Conservation (phyloP, 306 rosid genomes). For the Betula pendula region DNA sequence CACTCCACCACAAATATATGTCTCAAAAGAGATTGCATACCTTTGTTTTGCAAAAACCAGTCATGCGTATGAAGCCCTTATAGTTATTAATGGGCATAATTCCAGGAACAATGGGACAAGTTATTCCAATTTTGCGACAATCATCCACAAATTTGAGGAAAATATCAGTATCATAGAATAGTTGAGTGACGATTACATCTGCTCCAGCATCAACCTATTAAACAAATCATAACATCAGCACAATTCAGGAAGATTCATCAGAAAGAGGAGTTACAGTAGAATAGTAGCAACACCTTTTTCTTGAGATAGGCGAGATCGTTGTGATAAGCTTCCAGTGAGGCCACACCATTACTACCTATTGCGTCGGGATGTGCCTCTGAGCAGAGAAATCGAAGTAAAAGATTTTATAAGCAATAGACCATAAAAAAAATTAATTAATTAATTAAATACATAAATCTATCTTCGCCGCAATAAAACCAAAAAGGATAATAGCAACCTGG, state of each 20-base stretch:
- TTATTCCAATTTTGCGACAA: constrained; percentile 96
- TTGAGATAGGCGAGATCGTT: constrained; percentile 83
- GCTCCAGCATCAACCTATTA: constrained; percentile 88
- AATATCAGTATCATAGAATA: constrained; percentile 83
- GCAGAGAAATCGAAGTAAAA: constrained; percentile 14
- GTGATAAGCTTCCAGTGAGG: constrained; percentile 69
- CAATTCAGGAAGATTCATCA: background rate
- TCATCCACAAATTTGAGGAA: constrained; percentile 94
- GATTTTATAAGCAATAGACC: constrained; percentile 7
- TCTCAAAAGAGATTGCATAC: constrained; percentile 33
- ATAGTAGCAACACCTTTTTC: constrained; percentile 55
- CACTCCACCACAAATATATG: background rate
- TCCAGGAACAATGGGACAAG: constrained; percentile 95
- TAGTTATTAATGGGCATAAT: constrained; percentile 98
- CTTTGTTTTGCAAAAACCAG: constrained; percentile 97
- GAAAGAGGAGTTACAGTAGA: constrained; percentile 10
- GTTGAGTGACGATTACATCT: constrained; percentile 86
- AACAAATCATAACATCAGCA: constrained; percentile 28
- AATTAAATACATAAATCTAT: background rate
- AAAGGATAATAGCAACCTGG: constrained; percentile 59
- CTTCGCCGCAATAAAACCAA: constrained; percentile 5
- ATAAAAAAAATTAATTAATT: background rate
- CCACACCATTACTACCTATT: constrained; percentile 71
- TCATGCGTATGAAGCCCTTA: constrained; percentile 94
- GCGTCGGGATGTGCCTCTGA: constrained; percentile 93